Conservation (phyloP, 257 asterid species). For the Nicotiana obtusifolia region DNA sequence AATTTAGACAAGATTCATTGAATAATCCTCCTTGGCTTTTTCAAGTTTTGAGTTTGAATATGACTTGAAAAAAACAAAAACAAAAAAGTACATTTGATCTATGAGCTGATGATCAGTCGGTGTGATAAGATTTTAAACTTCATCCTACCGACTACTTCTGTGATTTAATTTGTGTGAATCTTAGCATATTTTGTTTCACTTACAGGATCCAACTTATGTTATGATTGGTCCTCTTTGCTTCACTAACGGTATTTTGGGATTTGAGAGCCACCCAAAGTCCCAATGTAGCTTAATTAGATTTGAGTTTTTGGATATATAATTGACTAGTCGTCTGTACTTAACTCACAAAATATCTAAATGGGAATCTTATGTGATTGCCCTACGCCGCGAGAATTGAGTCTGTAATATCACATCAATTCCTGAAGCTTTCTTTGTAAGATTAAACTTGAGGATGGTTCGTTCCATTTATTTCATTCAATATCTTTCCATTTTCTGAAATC, state of each 20-base stretch:
- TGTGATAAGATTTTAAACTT: conserved; percentile 12
- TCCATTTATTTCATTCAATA: background rate
- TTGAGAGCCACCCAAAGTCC: background rate
- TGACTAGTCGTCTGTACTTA: background rate
- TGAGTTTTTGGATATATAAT: background rate
- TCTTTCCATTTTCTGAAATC: background rate
- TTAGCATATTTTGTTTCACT: background rate
- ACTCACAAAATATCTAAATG: background rate
- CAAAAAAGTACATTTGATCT: background rate
- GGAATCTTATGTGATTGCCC: background rate
- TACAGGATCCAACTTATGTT: background rate
- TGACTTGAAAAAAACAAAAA: conserved; percentile 26
- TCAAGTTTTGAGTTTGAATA: conserved; percentile 62
- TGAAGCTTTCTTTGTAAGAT: background rate
- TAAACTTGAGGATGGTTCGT: background rate
- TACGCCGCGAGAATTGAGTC: background rate
- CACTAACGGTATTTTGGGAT: background rate
- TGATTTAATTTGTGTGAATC: conserved; percentile 22
- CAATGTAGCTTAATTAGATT: background rate
- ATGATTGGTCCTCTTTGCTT: background rate
- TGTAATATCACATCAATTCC: background rate
- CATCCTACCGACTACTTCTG: conserved; percentile 20
- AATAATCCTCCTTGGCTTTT: conserved; percentile 72
- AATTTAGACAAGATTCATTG: conserved; percentile 43
- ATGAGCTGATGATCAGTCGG: background rate